phyloP scores from a whole-genome alignment of 495 filamentous ascomycete species.

The Talaromyces nanjingensis region DNA sequence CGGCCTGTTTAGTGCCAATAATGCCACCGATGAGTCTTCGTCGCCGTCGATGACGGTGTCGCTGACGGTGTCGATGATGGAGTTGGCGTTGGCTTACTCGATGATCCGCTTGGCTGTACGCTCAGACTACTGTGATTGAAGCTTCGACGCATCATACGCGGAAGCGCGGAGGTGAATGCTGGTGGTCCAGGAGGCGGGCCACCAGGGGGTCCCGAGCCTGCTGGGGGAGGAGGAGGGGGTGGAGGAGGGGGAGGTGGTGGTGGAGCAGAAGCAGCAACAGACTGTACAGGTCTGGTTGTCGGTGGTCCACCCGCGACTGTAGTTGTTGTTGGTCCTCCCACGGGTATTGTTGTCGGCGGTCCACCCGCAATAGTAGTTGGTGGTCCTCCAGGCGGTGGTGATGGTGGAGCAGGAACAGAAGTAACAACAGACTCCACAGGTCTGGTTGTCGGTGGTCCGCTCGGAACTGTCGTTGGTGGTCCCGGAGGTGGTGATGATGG shows the following conservation, averaged over 20 bases:
- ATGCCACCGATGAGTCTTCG: neutral
- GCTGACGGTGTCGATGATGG: neutral
- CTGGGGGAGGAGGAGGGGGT: too few species aligned
- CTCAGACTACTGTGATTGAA: neutral
- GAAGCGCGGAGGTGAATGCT: neutral
- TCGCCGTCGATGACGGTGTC: neutral
- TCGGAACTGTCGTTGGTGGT: neutral
- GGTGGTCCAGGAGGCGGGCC: neutral
- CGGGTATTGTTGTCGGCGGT: neutral
- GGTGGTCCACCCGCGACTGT: neutral
- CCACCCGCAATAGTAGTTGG: too few species aligned
- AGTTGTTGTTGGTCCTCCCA: neutral
- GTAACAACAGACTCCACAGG: neutral
- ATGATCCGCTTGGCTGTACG: neutral
- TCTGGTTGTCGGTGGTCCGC: neutral
- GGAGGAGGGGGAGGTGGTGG: too few species aligned
- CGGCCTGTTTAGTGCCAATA: neutral
- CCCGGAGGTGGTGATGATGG: neutral
- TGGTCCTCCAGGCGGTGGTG: too few species aligned
- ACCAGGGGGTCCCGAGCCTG: neutral
- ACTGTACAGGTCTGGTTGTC: too few species aligned
- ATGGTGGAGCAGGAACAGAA: constrained; percentile 34
- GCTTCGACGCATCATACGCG: neutral
- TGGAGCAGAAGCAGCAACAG: too few species aligned
- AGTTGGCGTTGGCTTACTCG: neutral